Percentiles rank a stretch among this genome's conserved stretches.
These are phyloP conservation scores for Breynia disticha DNA, from an alignment of 441 rosid species.

Conservation along the genomic window DNA sequence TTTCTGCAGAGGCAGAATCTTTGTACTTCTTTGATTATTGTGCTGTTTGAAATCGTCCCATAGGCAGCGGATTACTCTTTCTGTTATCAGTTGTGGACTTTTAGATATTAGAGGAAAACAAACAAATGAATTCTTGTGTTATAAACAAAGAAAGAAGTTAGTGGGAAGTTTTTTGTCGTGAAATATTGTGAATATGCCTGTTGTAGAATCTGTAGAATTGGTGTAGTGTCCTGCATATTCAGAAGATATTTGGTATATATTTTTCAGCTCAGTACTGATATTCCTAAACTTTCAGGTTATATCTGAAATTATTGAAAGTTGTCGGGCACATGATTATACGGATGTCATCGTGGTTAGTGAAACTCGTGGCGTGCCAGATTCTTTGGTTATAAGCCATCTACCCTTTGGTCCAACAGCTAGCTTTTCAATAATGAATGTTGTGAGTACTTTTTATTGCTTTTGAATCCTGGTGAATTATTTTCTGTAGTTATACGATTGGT, in stretches of 20 bases:
- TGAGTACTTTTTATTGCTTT: conserved; percentile 31
- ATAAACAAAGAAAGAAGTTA: neutral
- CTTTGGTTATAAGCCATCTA: conserved; percentile 73
- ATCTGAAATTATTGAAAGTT: conserved; percentile 82
- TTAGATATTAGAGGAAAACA: no score
- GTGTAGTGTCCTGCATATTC: neutral
- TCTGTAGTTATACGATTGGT: conserved; percentile 8
- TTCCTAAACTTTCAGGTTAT: conserved; percentile 46
- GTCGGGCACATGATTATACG: conserved; percentile 78
- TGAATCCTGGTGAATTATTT: neutral
- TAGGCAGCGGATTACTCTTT: no score
- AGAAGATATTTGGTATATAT: neutral
- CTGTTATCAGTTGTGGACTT: no score
- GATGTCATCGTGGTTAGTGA: conserved; percentile 88
- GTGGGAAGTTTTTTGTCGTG: neutral
- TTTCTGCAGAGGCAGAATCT: no score
- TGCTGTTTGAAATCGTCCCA: no score
- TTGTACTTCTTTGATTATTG: no score
- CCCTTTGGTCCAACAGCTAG: conserved; percentile 95
- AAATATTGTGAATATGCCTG: neutral
- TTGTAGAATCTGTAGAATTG: neutral
- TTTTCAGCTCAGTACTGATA: neutral
- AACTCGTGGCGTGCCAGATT: conserved; percentile 91
- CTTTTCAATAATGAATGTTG: conserved; percentile 86
- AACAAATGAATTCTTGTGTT: no score